Base-by-base conservation (phyloP, 129 eudicot species). In the Chrysanthemum lavandulifolium region DNA sequence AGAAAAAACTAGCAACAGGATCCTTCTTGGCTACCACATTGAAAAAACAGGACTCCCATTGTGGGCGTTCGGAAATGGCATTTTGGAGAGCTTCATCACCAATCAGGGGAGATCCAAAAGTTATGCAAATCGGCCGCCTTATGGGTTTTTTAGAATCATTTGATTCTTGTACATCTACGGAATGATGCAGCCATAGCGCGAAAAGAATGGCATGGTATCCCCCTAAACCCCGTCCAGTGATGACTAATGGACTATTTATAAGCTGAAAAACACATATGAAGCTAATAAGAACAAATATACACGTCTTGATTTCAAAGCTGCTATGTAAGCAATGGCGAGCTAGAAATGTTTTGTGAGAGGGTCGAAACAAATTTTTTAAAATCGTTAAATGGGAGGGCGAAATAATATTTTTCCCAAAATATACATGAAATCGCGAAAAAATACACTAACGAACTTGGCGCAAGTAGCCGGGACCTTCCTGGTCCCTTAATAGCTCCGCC, bases 61-160 rank as follows among this genome's bases (percentile, higher is more conserved):
- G 51, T 53, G 88, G 82, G 8, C 88, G 84, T 74, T 86, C 83
- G 6, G 61, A 78, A 43, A 86, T 84, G 54, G 91, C 86, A 0
- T 9, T 50, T 69, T 79, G 83, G 29, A 86, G 73, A 74, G 13
- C n/a, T 13, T 2, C 31, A 18, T 86, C 74, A 7, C 91, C 91
- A 43, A 86, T 55, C 18, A 84, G 88, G 33, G 91, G 88, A 10
- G 86, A 83, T 11, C 91, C 91, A 15, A 83, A 86, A 18, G 86
- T 83, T 75, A 86, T 61, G 67, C 91, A 86, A 65, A 84, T 69
- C 1, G 86, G 88, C 25, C 33, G 33, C 3, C 73, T 61, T 70
- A 68, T 84, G 60, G 62, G 51, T 1, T 59, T 40, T 25, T 52
- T 74, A 0, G 16, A 15, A 3, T 56, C 60, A 11, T 51, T 69